phyloP scores from a whole-genome alignment of 306 rosid species.

The Acacia crassicarpa region DNA sequence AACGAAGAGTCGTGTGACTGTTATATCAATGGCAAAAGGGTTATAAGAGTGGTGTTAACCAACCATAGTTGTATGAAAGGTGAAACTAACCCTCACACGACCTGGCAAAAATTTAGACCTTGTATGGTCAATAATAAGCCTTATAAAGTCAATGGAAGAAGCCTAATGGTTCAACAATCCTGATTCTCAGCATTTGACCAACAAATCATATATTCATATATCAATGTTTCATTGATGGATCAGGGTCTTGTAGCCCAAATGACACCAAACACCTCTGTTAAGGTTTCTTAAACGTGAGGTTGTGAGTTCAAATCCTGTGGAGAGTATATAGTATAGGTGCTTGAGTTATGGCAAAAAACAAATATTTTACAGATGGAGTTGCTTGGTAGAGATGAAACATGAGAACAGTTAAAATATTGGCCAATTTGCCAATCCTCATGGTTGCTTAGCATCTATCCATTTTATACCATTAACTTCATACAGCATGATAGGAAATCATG shows the following conservation, averaged over 20 bases:
- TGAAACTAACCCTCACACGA: background rate
- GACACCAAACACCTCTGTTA: no score
- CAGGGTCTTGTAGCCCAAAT: no score
- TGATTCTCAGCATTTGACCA: background rate
- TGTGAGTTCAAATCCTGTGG: no score
- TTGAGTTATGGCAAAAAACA: no score
- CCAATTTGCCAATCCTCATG: background rate
- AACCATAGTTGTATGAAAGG: background rate
- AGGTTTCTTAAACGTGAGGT: no score
- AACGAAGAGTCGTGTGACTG: no score
- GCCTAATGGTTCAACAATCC: background rate
- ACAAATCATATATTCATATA: background rate
- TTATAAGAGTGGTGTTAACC: background rate
- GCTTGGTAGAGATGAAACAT: no score
- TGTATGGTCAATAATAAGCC: background rate
- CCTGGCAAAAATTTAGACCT: constrained; percentile 4
- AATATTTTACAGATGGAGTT: no score
- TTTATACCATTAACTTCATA: background rate
- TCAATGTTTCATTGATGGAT: no score
- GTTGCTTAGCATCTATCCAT: background rate
- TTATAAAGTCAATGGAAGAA: background rate
- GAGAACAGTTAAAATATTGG: no score
- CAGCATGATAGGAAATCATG: background rate
- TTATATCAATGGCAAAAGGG: background rate
- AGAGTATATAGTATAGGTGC: no score